Conservation (phyloP, 108 stramenopile species). For the Nannochloropsis gaditana region DNA sequence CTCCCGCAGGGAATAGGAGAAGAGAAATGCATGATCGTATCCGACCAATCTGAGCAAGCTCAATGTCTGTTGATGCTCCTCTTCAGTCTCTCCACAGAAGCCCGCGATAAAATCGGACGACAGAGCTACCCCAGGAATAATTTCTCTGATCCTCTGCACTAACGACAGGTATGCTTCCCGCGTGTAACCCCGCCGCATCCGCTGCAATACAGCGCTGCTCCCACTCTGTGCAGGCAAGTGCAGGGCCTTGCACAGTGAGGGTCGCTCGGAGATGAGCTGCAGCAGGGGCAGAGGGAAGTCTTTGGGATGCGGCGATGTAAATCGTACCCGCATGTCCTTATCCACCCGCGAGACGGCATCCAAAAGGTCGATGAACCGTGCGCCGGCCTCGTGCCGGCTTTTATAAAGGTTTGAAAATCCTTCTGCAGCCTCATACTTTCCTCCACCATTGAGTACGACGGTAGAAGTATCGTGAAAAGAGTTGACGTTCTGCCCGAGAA, state of each 20-base stretch:
- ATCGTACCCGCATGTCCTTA: constrained; percentile 87
- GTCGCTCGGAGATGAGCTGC: constrained; percentile 74
- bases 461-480: constrained; percentile 75
- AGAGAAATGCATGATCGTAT: constrained; percentile 95
- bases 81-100: constrained; percentile 95
- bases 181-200: constrained; percentile 92
- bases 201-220: constrained; percentile 66
- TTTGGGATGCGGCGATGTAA: constrained; percentile 97
- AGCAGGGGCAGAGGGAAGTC: constrained; percentile 86
- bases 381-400: constrained; percentile 66
- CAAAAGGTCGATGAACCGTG: constrained; percentile 88
- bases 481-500: constrained; percentile 98
- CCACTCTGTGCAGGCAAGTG: constrained; percentile 97
- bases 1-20: constrained; percentile 88
- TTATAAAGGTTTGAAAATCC: constrained; percentile 79
- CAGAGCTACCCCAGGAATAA: constrained; percentile 83
- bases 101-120: constrained; percentile 93
- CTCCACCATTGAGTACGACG: neutral
- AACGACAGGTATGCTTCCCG: constrained; percentile 86
- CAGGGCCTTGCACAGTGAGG: constrained; percentile 76
- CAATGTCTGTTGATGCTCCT: constrained; percentile 79
- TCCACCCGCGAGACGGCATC: constrained; percentile 65
- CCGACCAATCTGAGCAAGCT: constrained; percentile 56
- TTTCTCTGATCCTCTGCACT: constrained; percentile 55
- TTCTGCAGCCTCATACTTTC: constrained; percentile 64